These are phyloP conservation scores for Rhodotorula sp. DNA, from an alignment of 1,284 basidiomycete genomes.

Conservation along the genomic window DNA sequence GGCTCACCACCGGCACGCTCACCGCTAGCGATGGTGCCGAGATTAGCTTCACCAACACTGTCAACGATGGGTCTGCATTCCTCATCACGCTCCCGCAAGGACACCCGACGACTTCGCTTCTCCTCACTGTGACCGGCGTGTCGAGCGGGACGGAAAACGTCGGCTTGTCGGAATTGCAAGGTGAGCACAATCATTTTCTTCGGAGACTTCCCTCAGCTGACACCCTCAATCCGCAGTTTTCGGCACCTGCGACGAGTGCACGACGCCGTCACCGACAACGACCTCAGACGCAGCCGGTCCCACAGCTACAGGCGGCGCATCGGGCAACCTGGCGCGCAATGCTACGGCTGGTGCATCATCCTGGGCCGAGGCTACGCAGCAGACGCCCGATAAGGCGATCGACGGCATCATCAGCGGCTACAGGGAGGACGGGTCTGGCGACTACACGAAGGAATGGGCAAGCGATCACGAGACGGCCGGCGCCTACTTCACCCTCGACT, in stretches of 20 bases:
- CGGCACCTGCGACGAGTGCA: neutral
- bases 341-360: constrained; percentile 4
- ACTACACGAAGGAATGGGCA: constrained; percentile 30
- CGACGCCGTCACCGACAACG: neutral
- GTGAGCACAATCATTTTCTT: constrained; percentile 5
- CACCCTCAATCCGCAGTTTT: constrained; percentile 13
- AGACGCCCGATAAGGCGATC: constrained; percentile 10
- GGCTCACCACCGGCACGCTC: constrained; percentile 26
- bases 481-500: constrained; percentile 8
- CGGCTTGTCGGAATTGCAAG: constrained; percentile 33
- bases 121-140: constrained; percentile 25
- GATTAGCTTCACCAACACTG: neutral
- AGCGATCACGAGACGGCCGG: neutral
- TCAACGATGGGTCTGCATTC: constrained; percentile 29
- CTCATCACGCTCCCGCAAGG: neutral
- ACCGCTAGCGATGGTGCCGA: constrained; percentile 14
- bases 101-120: constrained; percentile 9
- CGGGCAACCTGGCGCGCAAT: constrained; percentile 1
- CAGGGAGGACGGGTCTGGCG: neutral
- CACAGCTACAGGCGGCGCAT: neutral
- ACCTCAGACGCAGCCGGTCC: neutral
- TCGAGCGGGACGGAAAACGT: constrained; percentile 19
- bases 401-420: constrained; percentile 18
- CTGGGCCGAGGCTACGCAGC: neutral
- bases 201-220: neutral